Percentiles rank a stretch among this genome's conserved stretches.
Conservation (phyloP, 1,284 basidiomycete genomes). For the Peniophora sp. region DNA sequence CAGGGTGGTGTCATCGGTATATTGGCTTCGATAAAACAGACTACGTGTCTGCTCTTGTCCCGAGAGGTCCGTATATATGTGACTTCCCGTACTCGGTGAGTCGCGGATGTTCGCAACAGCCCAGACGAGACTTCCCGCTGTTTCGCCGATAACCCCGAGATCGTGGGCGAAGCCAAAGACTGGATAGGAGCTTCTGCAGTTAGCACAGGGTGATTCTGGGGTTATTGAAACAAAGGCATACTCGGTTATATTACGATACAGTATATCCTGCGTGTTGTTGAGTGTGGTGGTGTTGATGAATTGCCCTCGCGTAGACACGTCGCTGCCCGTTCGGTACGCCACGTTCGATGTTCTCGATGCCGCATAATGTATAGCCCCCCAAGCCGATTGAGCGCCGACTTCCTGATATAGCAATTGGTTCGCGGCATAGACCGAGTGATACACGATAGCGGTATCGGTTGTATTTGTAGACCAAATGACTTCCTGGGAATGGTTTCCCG, state of each 20-base stretch:
- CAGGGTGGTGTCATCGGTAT: not conserved
- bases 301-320: not conserved
- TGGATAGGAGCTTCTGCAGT: too few species aligned
- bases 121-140: slow-evolving; percentile 5
- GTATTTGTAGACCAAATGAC: not conserved
- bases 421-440: not conserved
- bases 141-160: slow-evolving; percentile 5
- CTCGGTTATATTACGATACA: not conserved
- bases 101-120: slow-evolving; percentile 8
- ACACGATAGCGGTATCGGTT: not conserved
- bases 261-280: not conserved
- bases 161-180: slow-evolving; percentile 6
- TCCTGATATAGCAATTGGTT: not conserved
- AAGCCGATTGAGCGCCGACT: not conserved
- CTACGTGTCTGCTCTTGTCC: not conserved
- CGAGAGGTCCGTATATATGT: slow-evolving; percentile 3
- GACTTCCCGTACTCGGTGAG: not conserved
- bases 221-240: too few species aligned
- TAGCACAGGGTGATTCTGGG: too few species aligned
- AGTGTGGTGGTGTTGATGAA: not conserved
- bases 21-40: not conserved
- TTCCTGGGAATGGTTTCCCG: not conserved
- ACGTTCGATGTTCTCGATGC: too few species aligned
- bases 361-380: not conserved
- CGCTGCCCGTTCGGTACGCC: not conserved